Evolutionary conservation across 164 flowering plant genomes (phyloP), one percentile per base, ranked within the genome.

Genomic region (Aristolochia fimbriata): DNA sequence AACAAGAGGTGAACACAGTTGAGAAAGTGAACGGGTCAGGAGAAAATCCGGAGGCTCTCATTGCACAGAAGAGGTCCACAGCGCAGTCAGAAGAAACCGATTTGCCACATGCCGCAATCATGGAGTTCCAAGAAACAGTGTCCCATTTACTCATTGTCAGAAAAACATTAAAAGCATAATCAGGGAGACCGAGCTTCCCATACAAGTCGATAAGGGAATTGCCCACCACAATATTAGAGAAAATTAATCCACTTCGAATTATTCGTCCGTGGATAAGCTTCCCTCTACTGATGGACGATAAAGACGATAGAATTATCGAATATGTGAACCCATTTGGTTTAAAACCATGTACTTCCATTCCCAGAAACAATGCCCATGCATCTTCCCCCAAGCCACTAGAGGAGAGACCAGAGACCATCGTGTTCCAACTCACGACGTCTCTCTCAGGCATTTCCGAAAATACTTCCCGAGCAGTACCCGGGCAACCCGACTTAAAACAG

Each of bases 21-120:
- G 88, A 86, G 10, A 69, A 4, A 21, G 90, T 82, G 62, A 70
- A 82, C 62, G 74, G 70, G 66, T 86, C 86, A 17, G 78, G 81
- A 19, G 56, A 60, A 67, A 61, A 54, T 16, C 84, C 75, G 5
- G 51, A 14, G 2, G 61, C 46, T 62, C 54, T 53, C 81, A 77
- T 72, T 53, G 47, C 15, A 58, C 49, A 51, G 58, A 75, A 75
- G 41, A 64, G 68, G 15, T 59, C 47, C n/a, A 78, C 70, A 21
- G 81, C 72, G 50, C 61, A 10, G 41, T 68, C 74, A 30, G 62
- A 59, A 23, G 57, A 37, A 45, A 78, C 77, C 5, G 68, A 71
- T 53, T 66, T 70, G 62, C 69, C 62, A 51, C 71, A 81, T 16
- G 66, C 72, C 31, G 63, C 67, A 48, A 81, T 70, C 62, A 81